These are phyloP conservation scores for Secale cereale DNA, from an alignment of 176 grass and related monocot species.

Conservation along the genomic window DNA sequence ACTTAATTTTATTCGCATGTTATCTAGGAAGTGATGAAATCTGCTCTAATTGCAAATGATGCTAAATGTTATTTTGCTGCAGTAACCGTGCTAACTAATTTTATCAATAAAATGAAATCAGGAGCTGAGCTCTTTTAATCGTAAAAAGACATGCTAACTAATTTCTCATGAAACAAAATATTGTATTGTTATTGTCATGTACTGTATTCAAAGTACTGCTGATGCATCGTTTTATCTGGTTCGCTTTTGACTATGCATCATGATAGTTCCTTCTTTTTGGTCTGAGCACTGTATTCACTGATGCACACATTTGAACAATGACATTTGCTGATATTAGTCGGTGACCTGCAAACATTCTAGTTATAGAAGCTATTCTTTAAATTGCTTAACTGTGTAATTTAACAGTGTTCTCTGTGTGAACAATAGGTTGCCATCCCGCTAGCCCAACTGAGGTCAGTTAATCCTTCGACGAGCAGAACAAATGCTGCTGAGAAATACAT, in stretches of 20 bases:
- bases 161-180: neutral
- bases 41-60: neutral
- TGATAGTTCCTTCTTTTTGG: neutral
- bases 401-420: neutral
- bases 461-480: slow-evolving; percentile 62
- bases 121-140: neutral
- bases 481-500: slow-evolving; percentile 89
- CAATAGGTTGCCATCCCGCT: slow-evolving; percentile 74
- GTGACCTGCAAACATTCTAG: neutral
- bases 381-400: neutral
- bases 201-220: neutral
- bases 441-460: slow-evolving; percentile 71
- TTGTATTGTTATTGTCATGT: neutral
- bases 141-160: neutral
- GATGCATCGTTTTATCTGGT: neutral
- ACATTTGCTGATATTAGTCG: neutral
- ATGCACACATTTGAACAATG: neutral
- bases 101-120: neutral
- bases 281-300: neutral
- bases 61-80: neutral
- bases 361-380: neutral
- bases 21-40: neutral
- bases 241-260: neutral
- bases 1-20: slow-evolving; percentile 10
- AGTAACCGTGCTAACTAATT: neutral